These are phyloP conservation scores for Aspergillus mulundensis DNA, from an alignment of 495 filamentous ascomycete genomes.

Conservation along the genomic window DNA sequence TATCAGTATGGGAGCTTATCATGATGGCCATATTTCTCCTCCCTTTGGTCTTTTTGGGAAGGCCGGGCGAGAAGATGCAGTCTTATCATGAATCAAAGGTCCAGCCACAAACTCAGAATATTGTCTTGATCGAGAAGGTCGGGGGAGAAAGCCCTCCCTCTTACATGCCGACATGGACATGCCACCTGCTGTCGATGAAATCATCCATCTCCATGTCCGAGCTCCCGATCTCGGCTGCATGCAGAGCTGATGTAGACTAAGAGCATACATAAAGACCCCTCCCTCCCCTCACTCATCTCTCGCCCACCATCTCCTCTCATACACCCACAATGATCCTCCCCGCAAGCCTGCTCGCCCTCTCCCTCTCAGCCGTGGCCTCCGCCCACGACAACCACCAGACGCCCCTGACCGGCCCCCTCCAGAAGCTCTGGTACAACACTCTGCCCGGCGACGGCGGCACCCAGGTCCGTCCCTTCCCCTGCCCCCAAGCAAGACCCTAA, in stretches of 20 bases:
- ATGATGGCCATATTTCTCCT: constrained; percentile 2
- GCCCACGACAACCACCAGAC: constrained; percentile 54
- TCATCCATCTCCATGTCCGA: too few relatives aligned
- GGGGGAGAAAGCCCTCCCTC: constrained; percentile 3
- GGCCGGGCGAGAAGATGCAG: neutral
- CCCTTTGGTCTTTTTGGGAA: constrained; percentile 11
- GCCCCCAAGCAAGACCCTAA: too few relatives aligned
- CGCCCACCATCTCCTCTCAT: too few relatives aligned
- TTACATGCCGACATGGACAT: too few relatives aligned
- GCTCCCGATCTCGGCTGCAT: too few relatives aligned
- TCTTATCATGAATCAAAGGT: too few relatives aligned
- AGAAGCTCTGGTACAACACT: constrained; percentile 60
- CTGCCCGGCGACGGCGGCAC: constrained; percentile 66
- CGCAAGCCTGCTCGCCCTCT: constrained; percentile 26
- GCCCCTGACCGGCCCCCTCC: constrained; percentile 54
- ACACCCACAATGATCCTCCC: constrained; percentile 18
- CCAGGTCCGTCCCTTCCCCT: constrained; percentile 40
- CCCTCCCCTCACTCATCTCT: neutral
- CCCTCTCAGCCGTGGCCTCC: constrained; percentile 35
- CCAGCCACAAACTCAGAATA: neutral
- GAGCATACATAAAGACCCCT: neutral
- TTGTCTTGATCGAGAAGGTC: constrained; percentile 13
- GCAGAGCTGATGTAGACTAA: neutral
- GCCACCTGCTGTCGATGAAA: too few relatives aligned
- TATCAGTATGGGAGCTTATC: neutral